Evolutionary conservation across 202 grass and related monocot genomes (phyloP).

Genomic region (Tripidium arundinaceum): DNA sequence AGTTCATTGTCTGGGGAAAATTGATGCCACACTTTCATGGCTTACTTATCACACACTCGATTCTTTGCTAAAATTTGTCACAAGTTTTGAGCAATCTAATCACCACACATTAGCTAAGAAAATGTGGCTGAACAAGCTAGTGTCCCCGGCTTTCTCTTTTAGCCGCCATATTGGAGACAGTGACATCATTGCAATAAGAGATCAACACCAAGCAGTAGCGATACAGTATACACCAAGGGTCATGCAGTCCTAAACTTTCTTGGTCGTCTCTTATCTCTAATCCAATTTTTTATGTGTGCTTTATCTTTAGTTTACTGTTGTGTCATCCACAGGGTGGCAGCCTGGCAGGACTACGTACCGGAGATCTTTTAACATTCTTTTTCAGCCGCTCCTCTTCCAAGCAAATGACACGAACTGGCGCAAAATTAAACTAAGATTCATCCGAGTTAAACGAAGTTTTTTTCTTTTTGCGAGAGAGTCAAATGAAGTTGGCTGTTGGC

Average conservation of each 20-base stretch:
- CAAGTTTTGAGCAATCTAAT: background rate
- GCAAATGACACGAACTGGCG: background rate
- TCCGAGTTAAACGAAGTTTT: too few species aligned
- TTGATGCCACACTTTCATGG: background rate
- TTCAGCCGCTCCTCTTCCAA: background rate
- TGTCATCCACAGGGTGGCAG: slow-evolving; percentile 16
- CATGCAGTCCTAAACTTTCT: background rate
- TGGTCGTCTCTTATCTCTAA: background rate
- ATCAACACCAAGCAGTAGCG: background rate
- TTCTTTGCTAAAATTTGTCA: background rate
- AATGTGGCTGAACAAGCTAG: background rate
- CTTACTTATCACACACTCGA: background rate
- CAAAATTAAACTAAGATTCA: too few species aligned
- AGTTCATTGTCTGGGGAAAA: too few species aligned
- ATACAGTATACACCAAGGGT: background rate
- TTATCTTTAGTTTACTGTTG: background rate
- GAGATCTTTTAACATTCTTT: background rate
- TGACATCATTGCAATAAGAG: background rate
- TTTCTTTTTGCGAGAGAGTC: too few species aligned
- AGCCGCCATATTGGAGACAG: background rate
- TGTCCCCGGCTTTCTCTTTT: background rate
- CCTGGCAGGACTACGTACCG: too few species aligned
- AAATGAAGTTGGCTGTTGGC: background rate
- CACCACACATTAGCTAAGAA: background rate
- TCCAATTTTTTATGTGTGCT: background rate